Conservation (phyloP, 2,329 filamentous ascomycete species). For the Neopestalotiopsis sp. region DNA sequence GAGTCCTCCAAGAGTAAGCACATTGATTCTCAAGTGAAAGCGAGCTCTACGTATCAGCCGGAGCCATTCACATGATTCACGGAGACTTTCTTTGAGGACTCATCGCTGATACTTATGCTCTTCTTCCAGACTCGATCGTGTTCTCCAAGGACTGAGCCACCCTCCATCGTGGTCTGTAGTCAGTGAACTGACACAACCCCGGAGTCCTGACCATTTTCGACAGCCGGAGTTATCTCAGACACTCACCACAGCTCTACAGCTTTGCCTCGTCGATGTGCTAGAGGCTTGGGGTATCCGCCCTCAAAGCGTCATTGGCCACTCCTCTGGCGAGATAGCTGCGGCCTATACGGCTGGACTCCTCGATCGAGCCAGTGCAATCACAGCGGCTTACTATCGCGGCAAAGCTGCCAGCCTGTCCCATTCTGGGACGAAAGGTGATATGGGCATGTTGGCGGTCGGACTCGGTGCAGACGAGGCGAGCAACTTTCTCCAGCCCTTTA, state of each 20-base stretch:
- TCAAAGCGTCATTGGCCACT: background rate
- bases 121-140: slow-evolving; percentile 27
- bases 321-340: background rate
- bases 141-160: slow-evolving; percentile 18
- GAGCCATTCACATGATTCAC: no score
- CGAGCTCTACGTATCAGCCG: no score
- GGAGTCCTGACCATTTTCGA: background rate
- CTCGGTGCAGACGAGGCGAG: background rate
- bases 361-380: background rate
- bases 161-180: background rate
- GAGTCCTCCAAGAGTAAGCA: no score
- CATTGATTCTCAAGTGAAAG: no score
- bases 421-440: slow-evolving; percentile 15
- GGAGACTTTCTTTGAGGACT: slow-evolving; percentile 24
- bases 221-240: background rate
- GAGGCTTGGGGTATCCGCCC: background rate
- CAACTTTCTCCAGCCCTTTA: no score
- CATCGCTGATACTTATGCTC: no score
- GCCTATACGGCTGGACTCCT: background rate
- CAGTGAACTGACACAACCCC: background rate
- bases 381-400: background rate
- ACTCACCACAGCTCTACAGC: background rate
- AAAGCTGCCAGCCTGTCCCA: background rate
- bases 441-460: background rate
- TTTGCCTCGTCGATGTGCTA: background rate